Evolutionary conservation across 768 basidiomycete species (phyloP).

Genomic region (Amanita muscaria): DNA sequence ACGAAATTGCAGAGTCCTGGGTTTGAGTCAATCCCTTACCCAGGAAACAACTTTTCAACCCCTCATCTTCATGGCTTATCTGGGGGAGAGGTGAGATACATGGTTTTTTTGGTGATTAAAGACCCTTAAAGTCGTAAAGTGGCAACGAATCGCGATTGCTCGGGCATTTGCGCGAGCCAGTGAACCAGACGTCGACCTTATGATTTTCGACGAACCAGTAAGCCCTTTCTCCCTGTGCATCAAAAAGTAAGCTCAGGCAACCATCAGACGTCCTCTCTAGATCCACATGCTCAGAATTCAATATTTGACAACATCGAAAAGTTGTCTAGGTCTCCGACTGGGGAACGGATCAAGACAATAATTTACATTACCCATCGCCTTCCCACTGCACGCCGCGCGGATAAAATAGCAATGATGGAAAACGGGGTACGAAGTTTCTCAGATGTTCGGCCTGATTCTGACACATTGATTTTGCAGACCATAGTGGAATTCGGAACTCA

Average conservation of each 20-base stretch:
- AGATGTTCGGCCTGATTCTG: too few species aligned
- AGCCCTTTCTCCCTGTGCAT: constrained; percentile 17
- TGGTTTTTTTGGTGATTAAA: constrained; percentile 3
- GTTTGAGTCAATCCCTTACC: constrained; percentile 44
- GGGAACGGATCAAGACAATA: constrained; percentile 57
- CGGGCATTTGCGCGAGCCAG: constrained; percentile 81
- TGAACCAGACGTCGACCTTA: constrained; percentile 65
- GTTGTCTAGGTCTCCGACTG: constrained; percentile 49
- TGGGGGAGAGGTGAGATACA: constrained; percentile 65
- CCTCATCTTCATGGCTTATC: constrained; percentile 59
- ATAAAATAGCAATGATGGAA: constrained; percentile 85
- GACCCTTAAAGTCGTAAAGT: constrained; percentile 33
- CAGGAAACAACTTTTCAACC: constrained; percentile 23
- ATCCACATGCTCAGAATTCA: constrained; percentile 71
- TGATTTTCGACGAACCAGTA: constrained; percentile 83
- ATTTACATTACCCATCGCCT: constrained; percentile 82
- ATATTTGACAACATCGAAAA: constrained; percentile 70
- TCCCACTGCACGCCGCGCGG: constrained; percentile 72
- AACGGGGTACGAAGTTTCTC: constrained; percentile 57
- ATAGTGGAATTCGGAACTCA: constrained; percentile 74
- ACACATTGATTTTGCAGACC: constrained; percentile 34
- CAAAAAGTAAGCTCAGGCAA: constrained; percentile 3
- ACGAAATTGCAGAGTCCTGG: constrained; percentile 62
- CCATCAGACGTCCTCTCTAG: constrained; percentile 66
- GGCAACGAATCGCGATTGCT: constrained; percentile 82